Base-by-base conservation (phyloP, 2,329 filamentous ascomycete genomes). In the Fonsecaea pugnacius region DNA sequence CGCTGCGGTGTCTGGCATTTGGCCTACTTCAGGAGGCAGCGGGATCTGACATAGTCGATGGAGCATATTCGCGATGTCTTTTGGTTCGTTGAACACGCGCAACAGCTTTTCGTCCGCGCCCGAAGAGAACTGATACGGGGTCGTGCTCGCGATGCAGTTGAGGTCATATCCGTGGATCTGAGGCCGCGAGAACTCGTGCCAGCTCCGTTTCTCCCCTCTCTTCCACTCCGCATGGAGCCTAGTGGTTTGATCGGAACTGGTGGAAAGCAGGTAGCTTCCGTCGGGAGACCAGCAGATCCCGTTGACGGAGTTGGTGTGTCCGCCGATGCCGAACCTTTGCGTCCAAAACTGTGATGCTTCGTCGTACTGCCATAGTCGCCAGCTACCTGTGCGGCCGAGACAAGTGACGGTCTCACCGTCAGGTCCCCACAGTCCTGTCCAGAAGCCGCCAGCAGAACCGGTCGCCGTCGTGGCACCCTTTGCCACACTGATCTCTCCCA, bases 91-190 rank as follows among this genome's bases (percentile, higher is more conserved):
- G 77, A 99, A 99, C 1, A 99, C 94, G 27, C 95, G 89, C 75
- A 99, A 86, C n/a, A 99, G 86, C 78, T 99, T 99, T 80, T 99
- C 95, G 70, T 99, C 95, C 2, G 95, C 95, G 6, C 95, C 95
- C 2, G 93, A 96, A 24, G 98, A 89, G 74, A 99, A 99, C 70
- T 89, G 89, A 7, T 86, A 84, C 7, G 85, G 77, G 7, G 87
- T 88, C 4, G 97, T 82, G 0, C 88, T 85, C 73, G 92, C 90
- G 68, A 98, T 88, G 76, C 95, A 98, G 80, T 98, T 99, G 60
- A 99, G 84, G 75, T 99, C 94, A 76, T 99, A 99, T 40, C 95
- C 95, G 75, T 99, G 95, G 69, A 99, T 99, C 75, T 99, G 95
- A 3, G 95, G 95, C 56, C 95, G 84, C 0, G 93, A 90, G 81